phyloP scores from a whole-genome alignment of 179 eudicot genomes.

The Vitellaria paradoxa region DNA sequence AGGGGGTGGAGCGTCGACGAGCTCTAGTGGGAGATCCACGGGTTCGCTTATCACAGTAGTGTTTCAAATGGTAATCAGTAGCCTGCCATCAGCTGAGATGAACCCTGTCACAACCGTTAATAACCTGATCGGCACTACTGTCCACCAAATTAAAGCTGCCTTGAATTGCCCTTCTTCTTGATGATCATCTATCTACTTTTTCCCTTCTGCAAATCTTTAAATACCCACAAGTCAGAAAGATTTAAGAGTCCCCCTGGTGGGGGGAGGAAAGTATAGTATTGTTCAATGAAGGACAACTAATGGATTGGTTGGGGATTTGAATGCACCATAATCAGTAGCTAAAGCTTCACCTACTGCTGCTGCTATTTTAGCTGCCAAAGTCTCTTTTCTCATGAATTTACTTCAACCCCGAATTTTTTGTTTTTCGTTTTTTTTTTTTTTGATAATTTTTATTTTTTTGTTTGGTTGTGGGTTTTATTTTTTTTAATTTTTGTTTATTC shows the following conservation, averaged over 20 bases:
- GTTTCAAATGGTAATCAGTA: slow-evolving; percentile 41
- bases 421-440: not conserved
- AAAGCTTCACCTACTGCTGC: slow-evolving; percentile 21
- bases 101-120: slow-evolving; percentile 26
- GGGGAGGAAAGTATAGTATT: not conserved
- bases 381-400: not conserved
- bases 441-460: not conserved
- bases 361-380: slow-evolving; percentile 2
- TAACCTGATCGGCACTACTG: slow-evolving; percentile 29
- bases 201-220: not conserved
- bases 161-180: slow-evolving; percentile 12
- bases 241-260: not conserved
- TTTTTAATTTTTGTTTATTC: not conserved
- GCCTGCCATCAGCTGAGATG: slow-evolving; percentile 21
- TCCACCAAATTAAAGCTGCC: slow-evolving; percentile 34
- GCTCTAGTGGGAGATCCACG: not conserved
- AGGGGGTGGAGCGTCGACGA: slow-evolving; percentile 27
- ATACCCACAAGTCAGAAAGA: slow-evolving; percentile 5
- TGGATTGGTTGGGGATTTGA: slow-evolving; percentile 19
- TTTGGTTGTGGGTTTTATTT: not conserved
- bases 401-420: not conserved
- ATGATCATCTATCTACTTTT: slow-evolving; percentile 2
- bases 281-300: slow-evolving; percentile 19
- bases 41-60: slow-evolving; percentile 47
- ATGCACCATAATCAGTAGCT: slow-evolving; percentile 16